These are phyloP conservation scores for Raffaelea deltoideospora DNA, from an alignment of 2,329 filamentous ascomycete species.

Conservation along the genomic window DNA sequence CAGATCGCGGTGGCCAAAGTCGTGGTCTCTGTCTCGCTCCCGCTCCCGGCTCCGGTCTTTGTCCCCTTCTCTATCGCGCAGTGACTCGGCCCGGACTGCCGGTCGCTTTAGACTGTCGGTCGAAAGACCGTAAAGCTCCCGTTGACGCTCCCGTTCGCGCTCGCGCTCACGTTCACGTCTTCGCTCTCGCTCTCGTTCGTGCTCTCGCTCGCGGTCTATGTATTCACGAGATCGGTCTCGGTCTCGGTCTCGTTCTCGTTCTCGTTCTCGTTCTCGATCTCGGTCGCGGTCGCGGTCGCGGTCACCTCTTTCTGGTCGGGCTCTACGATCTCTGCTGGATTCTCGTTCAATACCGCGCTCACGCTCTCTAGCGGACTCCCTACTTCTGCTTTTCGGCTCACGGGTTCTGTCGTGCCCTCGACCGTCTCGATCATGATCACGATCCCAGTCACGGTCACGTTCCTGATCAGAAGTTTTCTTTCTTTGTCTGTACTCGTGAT, in stretches of 20 bases:
- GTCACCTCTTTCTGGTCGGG: not conserved
- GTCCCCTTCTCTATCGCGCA: too few relatives aligned
- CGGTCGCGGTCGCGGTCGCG: slow-evolving; percentile 19
- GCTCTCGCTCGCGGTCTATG: slow-evolving; percentile 4
- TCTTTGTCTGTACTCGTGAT: slow-evolving; percentile 14
- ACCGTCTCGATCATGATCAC: too few relatives aligned
- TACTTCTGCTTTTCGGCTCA: too few relatives aligned
- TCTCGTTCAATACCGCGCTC: too few relatives aligned
- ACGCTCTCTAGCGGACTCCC: too few relatives aligned
- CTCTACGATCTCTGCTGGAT: not conserved
- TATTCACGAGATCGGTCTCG: slow-evolving; percentile 18
- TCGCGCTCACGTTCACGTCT: not conserved
- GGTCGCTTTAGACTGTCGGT: too few relatives aligned
- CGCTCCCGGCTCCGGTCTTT: slow-evolving; percentile 14
- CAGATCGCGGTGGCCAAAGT: not conserved
- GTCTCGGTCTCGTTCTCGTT: slow-evolving; percentile 18
- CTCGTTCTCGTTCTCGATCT: slow-evolving; percentile 16
- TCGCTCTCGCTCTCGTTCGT: slow-evolving; percentile 2
- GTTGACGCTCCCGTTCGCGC: not conserved
- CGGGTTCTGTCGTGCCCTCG: too few relatives aligned
- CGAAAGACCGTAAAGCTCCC: too few relatives aligned
- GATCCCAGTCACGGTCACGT: slow-evolving; percentile 16
- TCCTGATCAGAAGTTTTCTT: slow-evolving; percentile 13
- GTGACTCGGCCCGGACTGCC: too few relatives aligned
- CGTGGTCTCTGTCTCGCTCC: slow-evolving; percentile 3